These are phyloP conservation scores for Fraxinus greggii DNA, from an alignment of 305 asterid species.

Conservation along the genomic window DNA sequence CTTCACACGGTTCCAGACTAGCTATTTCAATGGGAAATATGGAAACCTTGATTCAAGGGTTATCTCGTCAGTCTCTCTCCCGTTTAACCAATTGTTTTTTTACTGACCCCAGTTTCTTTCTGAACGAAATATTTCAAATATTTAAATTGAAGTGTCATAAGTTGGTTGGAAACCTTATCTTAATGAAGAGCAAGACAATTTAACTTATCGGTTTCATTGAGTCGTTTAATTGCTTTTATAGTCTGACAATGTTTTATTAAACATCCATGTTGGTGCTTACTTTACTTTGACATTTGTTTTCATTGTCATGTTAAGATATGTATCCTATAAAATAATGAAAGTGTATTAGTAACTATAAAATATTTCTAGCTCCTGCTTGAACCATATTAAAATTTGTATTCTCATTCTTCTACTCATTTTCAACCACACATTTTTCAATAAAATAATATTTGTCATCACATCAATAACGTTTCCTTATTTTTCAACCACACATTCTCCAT, in stretches of 20 bases:
- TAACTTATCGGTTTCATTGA: neutral
- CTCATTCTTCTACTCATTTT: too few relatives aligned
- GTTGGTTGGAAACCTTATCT: neutral
- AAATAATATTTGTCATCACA: too few relatives aligned
- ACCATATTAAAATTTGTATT: too few relatives aligned
- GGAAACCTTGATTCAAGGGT: conserved; percentile 96
- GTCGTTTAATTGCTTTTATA: conserved; percentile 44
- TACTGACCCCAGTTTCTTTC: neutral
- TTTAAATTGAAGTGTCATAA: neutral
- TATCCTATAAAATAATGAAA: neutral
- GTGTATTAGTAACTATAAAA: neutral
- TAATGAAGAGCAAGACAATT: neutral
- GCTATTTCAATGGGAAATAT: conserved; percentile 90
- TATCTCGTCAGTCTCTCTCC: conserved; percentile 69
- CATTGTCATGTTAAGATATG: neutral
- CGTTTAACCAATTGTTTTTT: conserved; percentile 6
- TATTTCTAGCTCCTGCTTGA: too few relatives aligned
- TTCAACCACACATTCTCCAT: too few relatives aligned
- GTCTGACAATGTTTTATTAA: neutral
- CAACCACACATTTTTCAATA: too few relatives aligned
- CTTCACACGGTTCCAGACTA: conserved; percentile 86
- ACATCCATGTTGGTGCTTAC: neutral
- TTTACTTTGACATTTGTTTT: neutral
- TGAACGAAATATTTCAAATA: neutral
- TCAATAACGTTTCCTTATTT: too few relatives aligned